Conservation (phyloP, 2,329 filamentous ascomycete species). For the Sporothrix phasma region DNA sequence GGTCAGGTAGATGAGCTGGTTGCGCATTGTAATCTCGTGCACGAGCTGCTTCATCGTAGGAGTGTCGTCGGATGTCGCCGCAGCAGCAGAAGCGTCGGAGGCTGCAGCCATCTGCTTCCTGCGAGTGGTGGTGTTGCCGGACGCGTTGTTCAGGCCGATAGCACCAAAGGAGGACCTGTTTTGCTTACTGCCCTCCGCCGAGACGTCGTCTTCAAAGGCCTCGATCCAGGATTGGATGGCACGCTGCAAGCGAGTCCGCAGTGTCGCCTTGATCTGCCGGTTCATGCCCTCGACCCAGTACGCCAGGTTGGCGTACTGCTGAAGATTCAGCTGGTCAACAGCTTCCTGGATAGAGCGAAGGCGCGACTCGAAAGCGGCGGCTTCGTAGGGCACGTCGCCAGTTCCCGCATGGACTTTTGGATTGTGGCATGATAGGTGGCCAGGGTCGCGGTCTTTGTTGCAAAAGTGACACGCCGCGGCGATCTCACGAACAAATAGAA, state of each 20-base stretch:
- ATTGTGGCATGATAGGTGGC: slow-evolving; percentile 68
- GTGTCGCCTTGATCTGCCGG: slow-evolving; percentile 66
- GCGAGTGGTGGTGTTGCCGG: slow-evolving; percentile 27
- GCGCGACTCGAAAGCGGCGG: slow-evolving; percentile 66
- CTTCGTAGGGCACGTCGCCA: slow-evolving; percentile 78
- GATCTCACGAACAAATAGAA: slow-evolving; percentile 92
- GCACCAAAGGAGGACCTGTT: slow-evolving; percentile 15
- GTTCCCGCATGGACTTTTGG: slow-evolving; percentile 71
- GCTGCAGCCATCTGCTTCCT: slow-evolving; percentile 35
- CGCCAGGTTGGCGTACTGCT: slow-evolving; percentile 87
- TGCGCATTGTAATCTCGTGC: slow-evolving; percentile 94
- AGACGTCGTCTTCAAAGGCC: slow-evolving; percentile 59
- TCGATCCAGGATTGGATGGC: slow-evolving; percentile 82
- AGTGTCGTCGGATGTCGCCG: slow-evolving; percentile 33
- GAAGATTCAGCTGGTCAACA: slow-evolving; percentile 91
- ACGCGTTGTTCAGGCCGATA: not conserved
- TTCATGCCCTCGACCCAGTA: slow-evolving; percentile 89
- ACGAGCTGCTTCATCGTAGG: slow-evolving; percentile 65
- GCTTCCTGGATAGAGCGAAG: slow-evolving; percentile 81
- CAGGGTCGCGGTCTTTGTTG: slow-evolving; percentile 79
- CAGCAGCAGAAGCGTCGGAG: slow-evolving; percentile 26
- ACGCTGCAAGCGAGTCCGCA: slow-evolving; percentile 72
- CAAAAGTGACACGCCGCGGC: slow-evolving; percentile 77
- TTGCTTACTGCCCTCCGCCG: slow-evolving; percentile 29
- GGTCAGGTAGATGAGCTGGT: slow-evolving; percentile 94